These are phyloP conservation scores for Mycena capillaripes DNA, from an alignment of 768 basidiomycete species.

Conservation along the genomic window DNA sequence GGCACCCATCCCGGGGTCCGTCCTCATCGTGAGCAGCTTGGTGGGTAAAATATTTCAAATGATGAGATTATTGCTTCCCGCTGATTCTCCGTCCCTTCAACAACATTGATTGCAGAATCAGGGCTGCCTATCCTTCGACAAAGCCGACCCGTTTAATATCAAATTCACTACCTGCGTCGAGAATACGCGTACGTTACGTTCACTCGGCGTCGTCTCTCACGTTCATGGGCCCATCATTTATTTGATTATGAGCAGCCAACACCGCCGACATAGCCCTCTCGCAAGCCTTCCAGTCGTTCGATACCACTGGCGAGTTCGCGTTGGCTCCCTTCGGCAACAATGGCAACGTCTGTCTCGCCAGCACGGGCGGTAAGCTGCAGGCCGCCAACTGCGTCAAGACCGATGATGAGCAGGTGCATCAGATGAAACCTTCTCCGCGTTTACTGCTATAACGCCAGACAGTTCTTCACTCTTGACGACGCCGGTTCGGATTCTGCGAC, in stretches of 20 bases:
- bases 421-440: background rate
- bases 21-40: background rate
- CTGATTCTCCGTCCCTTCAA: background rate
- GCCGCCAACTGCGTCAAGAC: background rate
- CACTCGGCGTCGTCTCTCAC: background rate
- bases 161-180: background rate
- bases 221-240: background rate
- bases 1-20: background rate
- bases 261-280: background rate
- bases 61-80: background rate
- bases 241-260: background rate
- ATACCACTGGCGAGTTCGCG: background rate
- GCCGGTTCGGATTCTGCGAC: background rate
- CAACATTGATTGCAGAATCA: background rate
- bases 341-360: background rate
- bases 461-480: background rate
- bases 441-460: constrained; percentile 1
- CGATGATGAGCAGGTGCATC: background rate
- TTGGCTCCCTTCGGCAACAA: background rate
- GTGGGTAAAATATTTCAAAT: background rate
- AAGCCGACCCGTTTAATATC: background rate
- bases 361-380: background rate
- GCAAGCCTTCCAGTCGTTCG: background rate
- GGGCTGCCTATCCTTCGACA: background rate
- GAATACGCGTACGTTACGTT: background rate